phyloP scores from a whole-genome alignment of 176 grass and related monocot genomes.

The Oryza punctata region DNA sequence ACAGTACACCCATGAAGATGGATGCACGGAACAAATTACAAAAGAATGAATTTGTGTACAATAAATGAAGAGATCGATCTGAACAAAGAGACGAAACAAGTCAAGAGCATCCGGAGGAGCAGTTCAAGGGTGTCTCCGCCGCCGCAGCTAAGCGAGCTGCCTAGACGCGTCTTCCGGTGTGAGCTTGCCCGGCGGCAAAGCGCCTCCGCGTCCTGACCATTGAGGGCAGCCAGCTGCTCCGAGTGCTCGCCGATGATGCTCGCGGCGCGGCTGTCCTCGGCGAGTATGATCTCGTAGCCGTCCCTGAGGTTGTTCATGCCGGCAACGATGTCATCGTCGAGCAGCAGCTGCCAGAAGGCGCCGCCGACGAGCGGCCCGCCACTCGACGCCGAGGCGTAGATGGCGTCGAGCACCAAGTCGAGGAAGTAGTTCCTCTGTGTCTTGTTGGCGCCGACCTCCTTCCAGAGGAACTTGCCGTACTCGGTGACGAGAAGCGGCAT shows the following conservation, averaged over 20 bases:
- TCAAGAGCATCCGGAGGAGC: not conserved
- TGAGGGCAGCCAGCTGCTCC: conserved; percentile 38
- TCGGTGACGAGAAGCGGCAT: conserved; percentile 60
- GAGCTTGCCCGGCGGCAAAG: not conserved
- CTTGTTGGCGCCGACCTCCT: not conserved
- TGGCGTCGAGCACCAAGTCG: conserved; percentile 20
- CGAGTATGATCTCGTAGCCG: conserved; percentile 56
- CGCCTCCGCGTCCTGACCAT: not conserved
- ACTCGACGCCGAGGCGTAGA: not conserved
- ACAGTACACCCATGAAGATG: not conserved
- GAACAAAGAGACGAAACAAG: conserved; percentile 4
- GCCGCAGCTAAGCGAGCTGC: not conserved
- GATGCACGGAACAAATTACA: not conserved
- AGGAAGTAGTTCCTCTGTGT: conserved; percentile 30
- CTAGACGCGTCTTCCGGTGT: not conserved
- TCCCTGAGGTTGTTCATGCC: conserved; percentile 56
- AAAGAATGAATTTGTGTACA: not conserved
- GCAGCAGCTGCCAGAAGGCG: conserved; percentile 60
- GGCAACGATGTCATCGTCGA: not conserved
- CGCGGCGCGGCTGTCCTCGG: conserved; percentile 22
- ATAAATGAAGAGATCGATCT: conserved; percentile 15
- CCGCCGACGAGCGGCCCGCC: conserved; percentile 51
- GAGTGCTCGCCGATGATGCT: conserved; percentile 45
- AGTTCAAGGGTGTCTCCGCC: not conserved
- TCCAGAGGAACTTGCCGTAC: conserved; percentile 58